Conservation (phyloP, 2,329 filamentous ascomycete genomes). For the Apiospora marii region DNA sequence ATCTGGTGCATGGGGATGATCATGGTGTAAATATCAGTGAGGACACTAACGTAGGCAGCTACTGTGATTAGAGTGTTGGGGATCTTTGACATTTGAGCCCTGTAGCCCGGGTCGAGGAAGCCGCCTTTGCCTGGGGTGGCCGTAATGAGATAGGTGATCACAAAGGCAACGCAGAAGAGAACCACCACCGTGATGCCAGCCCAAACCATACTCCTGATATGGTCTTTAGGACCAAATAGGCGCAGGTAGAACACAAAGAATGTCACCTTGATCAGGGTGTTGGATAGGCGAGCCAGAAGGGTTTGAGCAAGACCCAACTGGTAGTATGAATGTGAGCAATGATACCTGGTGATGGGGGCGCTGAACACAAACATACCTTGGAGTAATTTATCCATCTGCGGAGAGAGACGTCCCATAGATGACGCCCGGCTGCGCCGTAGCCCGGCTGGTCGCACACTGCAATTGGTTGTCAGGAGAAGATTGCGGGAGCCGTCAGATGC, state of each 20-base stretch:
- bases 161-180: neutral
- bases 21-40: slow-evolving; percentile 27
- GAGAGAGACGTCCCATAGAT: neutral
- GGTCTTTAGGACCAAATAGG: neutral
- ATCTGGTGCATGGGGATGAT: slow-evolving; percentile 32
- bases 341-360: neutral
- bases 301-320: neutral
- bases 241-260: neutral
- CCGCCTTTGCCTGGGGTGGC: neutral
- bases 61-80: neutral
- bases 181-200: neutral
- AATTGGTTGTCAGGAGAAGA: neutral
- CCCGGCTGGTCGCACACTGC: neutral
- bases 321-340: neutral
- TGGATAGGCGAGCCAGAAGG: neutral
- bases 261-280: neutral
- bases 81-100: neutral
- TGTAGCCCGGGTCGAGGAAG: neutral
- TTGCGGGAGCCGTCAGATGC: neutral
- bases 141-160: neutral
- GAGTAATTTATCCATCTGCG: neutral
- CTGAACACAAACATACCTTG: neutral
- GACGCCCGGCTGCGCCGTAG: neutral
- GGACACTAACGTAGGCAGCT: neutral
- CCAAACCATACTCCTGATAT: neutral